Base-by-base conservation (phyloP, 176 grass and related monocot genomes). In the Phragmites australis region DNA sequence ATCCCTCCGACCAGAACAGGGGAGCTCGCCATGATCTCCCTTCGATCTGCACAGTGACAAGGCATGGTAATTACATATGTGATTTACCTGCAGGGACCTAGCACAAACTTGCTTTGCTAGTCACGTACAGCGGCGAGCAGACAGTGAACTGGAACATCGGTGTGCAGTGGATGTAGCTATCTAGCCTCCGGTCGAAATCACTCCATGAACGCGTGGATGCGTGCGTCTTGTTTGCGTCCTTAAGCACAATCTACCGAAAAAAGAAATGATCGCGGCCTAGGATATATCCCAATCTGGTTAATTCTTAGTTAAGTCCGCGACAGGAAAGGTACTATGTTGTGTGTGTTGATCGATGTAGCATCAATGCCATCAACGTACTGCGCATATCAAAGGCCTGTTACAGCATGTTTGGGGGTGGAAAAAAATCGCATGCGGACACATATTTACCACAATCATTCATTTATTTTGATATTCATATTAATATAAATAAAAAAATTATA, bases 1-100 rank as follows among this genome's bases (percentile, higher is more conserved):
- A 95, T 92, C 69, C 88, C 89, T 6, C 93, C 93, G 12, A 95
- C 73, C 8, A 93, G 52, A 59, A 97, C 93, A 45, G 93, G 68
- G 19, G 90, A 90, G 10, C 40, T 89, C 22, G 39, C 65, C 83
- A 90, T 86, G 18, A 87, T 70, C 75, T 75, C 70, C 70, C 51
- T 44, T 0, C 88, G 14, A 48, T 93, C 91, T 92, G 46, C 57
- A 21, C 30, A 29, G 10, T 34, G 16, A 26, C 56, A 51, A 37
- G n/a, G 6, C 18, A 51, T 51, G 16, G 48, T 5, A 5, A n/a
- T 3, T 9, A 22, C 51, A 54, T 0, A 21, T 49, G 47, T 49
- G 15, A 49, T 49, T 49, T 16, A 5, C 21, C 52, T 54, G 13
- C 17, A 23, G 34, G n/a, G n/a, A n/a, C n/a, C n/a, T n/a, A n/a